phyloP scores from a whole-genome alignment of 345 rosid genomes.

The Eucalyptus polybractea region DNA sequence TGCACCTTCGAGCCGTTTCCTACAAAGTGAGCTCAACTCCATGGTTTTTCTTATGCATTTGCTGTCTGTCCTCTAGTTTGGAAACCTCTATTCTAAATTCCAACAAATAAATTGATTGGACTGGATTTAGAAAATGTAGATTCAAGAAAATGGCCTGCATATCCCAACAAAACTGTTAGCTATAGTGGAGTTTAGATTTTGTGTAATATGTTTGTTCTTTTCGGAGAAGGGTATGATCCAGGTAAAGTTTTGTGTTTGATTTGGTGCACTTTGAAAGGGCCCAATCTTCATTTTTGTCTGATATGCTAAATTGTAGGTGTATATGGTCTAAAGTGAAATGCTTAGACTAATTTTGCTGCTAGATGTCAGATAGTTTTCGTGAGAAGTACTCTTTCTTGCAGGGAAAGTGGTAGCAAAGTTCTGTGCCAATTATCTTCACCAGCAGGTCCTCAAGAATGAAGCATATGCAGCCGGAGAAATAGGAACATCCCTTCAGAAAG shows the following conservation, averaged over 20 bases:
- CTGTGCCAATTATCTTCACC: slow-evolving; percentile 86
- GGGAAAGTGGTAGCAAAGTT: slow-evolving; percentile 94
- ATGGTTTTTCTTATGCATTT: not conserved
- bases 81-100: not conserved
- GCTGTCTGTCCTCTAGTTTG: not conserved
- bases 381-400: slow-evolving; percentile 9
- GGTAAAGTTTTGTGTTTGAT: not conserved
- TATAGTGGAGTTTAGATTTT: not conserved
- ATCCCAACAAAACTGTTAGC: not conserved
- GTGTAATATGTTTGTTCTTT: not conserved
- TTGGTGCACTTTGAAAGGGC: not conserved
- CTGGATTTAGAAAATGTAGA: not conserved
- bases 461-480: slow-evolving; percentile 68
- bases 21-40: not conserved
- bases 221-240: not conserved
- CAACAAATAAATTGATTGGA: not conserved
- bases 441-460: slow-evolving; percentile 62
- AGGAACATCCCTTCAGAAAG: slow-evolving; percentile 57
- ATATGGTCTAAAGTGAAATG: not conserved
- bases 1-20: not conserved
- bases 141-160: not conserved
- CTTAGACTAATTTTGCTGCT: not conserved
- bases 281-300: not conserved
- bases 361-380: not conserved
- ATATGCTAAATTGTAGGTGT: not conserved